Base-by-base conservation (phyloP, 2,329 filamentous ascomycete genomes). In the Lasiodiplodia gonubiensis region DNA sequence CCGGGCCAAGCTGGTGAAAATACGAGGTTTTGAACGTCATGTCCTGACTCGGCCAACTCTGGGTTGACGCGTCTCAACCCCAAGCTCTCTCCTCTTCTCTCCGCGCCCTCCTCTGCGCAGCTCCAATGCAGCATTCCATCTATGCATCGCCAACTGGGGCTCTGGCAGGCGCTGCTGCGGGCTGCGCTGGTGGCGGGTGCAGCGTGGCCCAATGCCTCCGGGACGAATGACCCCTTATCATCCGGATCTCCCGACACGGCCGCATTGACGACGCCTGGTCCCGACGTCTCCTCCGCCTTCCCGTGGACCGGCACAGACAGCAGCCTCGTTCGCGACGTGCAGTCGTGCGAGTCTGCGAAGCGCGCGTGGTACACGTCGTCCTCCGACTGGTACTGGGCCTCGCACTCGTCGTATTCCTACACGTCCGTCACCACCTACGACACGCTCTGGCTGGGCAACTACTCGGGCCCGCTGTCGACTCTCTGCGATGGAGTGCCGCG, bases 401-500 rank as follows among this genome's bases (percentile, higher is more conserved):
- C 59, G 59, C 46, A 63, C 27, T 35, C 59, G 2, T 63, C 59
- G 37, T 63, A 63, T 48, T 63, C 59, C 27, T 63, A 63, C 59
- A 6, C 18, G 27, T 63, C 59, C 16, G n/a, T 30, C 12, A 49
- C 59, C 3, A 30, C 23, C 12, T 63, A 63, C 59, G 25, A n/a
- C 27, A 42, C 39, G 11, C 6, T 51, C 46, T 63, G 59, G 59
- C 27, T 52, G 6, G 46, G 35, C 14, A 67, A 67, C 65, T 67
- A 60, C 54, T 61, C 54, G 12, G 55, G 65, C 11, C 33, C 46
- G n/a, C 33, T 67, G 3, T 67, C 65, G 10, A 67, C 65, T 1
- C 35, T 67, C 25, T 67, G 65, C 48, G 65, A 67, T 61, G 55
- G 55, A 1, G 54, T 60, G 12, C 65, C 65, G 2, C 46, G 65